phyloP scores from a whole-genome alignment of 306 rosid genomes.

The Prinsepia uniflora region DNA sequence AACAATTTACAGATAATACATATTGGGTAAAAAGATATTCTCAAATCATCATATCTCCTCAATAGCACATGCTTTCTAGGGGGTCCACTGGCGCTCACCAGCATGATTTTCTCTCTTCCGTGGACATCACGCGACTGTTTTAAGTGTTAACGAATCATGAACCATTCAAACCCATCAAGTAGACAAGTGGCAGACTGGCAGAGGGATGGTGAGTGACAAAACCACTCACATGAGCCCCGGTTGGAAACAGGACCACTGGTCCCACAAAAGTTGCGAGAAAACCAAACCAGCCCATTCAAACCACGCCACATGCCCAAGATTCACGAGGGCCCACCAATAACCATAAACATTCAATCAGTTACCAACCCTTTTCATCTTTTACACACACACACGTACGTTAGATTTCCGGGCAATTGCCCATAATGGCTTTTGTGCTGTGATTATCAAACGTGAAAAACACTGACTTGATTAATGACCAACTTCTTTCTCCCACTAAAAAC shows the following conservation, averaged over 20 bases:
- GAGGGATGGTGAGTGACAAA: not conserved
- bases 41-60: conserved; percentile 3
- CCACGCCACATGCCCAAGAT: not conserved
- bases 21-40: not conserved
- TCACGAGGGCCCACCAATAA: not conserved
- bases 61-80: not conserved
- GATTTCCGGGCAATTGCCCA: not conserved
- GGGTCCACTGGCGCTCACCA: too few species aligned
- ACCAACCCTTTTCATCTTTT: not conserved
- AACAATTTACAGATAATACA: too few species aligned
- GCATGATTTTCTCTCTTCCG: not conserved
- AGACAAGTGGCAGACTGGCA: not conserved
- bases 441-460: not conserved
- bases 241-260: too few species aligned
- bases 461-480: not conserved
- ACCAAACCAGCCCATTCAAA: not conserved
- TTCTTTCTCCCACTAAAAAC: not conserved
- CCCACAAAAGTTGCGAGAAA: not conserved
- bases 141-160: not conserved
- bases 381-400: not conserved
- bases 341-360: not conserved
- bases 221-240: not conserved
- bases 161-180: not conserved
- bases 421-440: not conserved
- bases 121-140: not conserved